A percentile compares a stretch with the other conserved stretches of the same genome.
Evolutionary conservation across 2,329 filamentous ascomycete species (phyloP).

Genomic region (Aureobasidium sp.): DNA sequence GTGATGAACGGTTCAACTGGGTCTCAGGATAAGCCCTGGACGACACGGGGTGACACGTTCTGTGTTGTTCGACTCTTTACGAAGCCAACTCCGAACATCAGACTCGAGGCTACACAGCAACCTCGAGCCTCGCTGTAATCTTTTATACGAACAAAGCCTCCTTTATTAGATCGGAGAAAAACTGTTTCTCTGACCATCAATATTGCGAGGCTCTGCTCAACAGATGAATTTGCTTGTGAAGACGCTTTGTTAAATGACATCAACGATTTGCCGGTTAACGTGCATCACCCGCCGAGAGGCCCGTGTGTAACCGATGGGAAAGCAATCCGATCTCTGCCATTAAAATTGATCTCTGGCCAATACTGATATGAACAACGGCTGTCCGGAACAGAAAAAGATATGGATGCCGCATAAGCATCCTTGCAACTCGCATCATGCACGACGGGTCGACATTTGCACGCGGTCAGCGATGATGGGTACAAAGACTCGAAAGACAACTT

Average conservation of each 20-base stretch:
- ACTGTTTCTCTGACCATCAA: neutral
- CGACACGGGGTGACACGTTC: neutral
- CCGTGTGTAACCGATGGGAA: neutral
- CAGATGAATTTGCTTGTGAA: neutral
- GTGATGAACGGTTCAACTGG: neutral
- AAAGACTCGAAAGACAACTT: neutral
- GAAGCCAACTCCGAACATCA: neutral
- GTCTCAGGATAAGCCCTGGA: no score
- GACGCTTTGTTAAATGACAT: neutral
- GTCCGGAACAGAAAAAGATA: neutral
- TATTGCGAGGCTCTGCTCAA: neutral
- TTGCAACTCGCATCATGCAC: neutral
- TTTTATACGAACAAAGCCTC: neutral
- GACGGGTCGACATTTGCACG: neutral
- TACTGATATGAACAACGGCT: neutral
- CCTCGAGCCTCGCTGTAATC: neutral
- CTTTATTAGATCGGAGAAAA: no score
- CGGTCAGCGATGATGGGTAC: neutral
- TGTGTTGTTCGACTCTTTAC: no score
- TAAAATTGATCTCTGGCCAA: neutral
- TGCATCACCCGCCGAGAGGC: neutral
- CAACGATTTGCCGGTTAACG: slow-evolving; percentile 1
- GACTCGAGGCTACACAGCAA: neutral
- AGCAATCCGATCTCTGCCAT: neutral
- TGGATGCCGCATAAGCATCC: neutral